A percentile compares a stretch with the other conserved stretches of the same genome.
phyloP scores from a whole-genome alignment of 2,329 filamentous ascomycete species.

The Alternaria sp. region DNA sequence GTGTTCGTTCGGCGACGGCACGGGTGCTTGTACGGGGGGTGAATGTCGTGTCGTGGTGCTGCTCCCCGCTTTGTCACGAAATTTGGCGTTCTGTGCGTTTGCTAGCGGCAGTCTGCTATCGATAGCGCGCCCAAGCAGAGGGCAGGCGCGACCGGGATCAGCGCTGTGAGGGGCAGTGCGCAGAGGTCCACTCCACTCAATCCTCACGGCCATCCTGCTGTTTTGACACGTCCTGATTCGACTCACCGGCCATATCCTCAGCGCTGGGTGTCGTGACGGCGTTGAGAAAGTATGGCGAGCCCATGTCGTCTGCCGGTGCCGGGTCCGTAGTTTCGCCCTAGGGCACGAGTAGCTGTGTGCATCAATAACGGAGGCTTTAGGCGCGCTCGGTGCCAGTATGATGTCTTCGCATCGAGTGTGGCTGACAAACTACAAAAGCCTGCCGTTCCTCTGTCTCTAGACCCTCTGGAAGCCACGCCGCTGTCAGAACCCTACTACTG shows the following conservation, averaged over 20 bases:
- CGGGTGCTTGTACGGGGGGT: constrained; percentile 7
- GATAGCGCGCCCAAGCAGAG: constrained; percentile 14
- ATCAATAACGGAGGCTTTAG: constrained; percentile 3
- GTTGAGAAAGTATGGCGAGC: constrained; percentile 11
- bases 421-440: constrained; percentile 16
- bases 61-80: constrained; percentile 19
- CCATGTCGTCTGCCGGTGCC: constrained; percentile 7
- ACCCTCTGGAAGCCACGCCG: constrained; percentile 17
- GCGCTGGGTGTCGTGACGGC: background rate
- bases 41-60: constrained; percentile 18
- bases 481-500: constrained; percentile 12
- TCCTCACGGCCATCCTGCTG: background rate
- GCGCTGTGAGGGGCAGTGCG: background rate
- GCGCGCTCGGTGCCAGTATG: constrained; percentile 2
- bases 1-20: constrained; percentile 9
- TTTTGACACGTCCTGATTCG: background rate
- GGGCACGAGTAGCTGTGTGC: constrained; percentile 10
- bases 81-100: constrained; percentile 26
- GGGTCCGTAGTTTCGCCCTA: constrained; percentile 13
- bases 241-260: background rate
- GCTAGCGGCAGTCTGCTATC: constrained; percentile 25
- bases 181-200: constrained; percentile 1
- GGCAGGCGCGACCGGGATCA: constrained; percentile 3
- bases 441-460: constrained; percentile 5
- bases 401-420: background rate